Conservation (phyloP, 192 early-diverging fungal species). For the Podila epigama region DNA sequence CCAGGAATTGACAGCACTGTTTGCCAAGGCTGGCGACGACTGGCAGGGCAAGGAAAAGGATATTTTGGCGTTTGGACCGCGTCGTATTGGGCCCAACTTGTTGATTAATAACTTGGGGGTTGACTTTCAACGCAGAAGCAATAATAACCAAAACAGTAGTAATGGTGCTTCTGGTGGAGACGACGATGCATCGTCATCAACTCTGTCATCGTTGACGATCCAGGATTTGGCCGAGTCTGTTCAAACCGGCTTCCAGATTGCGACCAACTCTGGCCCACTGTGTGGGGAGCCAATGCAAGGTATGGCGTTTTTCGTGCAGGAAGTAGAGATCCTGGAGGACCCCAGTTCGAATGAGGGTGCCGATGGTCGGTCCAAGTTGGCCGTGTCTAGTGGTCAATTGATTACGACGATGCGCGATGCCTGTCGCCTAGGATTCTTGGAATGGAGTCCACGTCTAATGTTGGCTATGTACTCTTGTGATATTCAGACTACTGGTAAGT, state of each 20-base stretch:
- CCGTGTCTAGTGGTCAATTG: constrained; percentile 78
- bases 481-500: constrained; percentile 87
- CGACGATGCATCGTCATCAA: no score
- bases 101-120: constrained; percentile 66
- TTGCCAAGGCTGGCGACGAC: constrained; percentile 38
- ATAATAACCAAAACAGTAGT: constrained; percentile 1
- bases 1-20: constrained; percentile 21
- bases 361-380: constrained; percentile 51
- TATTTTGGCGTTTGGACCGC: constrained; percentile 88
- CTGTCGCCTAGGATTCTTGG: constrained; percentile 83
- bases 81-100: constrained; percentile 81
- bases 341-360: constrained; percentile 19
- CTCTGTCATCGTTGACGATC: constrained; percentile 48
- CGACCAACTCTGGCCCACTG: constrained; percentile 87
- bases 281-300: constrained; percentile 95
- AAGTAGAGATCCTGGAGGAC: constrained; percentile 55
- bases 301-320: constrained; percentile 78
- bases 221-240: constrained; percentile 82
- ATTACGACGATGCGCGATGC: constrained; percentile 88
- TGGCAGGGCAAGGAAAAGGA: constrained; percentile 45
- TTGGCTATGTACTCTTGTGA: constrained; percentile 98
- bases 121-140: constrained; percentile 24
- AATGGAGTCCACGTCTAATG: constrained; percentile 94
- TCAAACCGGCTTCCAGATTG: constrained; percentile 92
- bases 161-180: constrained; percentile 22